Conservation (phyloP, 345 rosid genomes). For the Boechera stricta region DNA sequence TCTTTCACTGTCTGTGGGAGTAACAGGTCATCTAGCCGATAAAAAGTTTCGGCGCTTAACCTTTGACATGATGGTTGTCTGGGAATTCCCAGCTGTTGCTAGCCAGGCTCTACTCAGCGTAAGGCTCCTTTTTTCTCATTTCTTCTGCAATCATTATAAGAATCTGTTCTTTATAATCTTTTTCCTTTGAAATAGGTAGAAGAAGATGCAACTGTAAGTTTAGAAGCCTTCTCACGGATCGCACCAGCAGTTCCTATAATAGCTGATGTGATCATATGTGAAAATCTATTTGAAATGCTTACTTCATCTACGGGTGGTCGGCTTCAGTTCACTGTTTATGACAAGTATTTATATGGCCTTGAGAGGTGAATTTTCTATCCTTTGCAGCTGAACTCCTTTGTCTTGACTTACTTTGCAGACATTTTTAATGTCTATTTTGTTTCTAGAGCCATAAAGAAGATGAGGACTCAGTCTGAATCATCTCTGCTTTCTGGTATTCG, state of each 20-base stretch:
- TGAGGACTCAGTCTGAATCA: constrained; percentile 87
- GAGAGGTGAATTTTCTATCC: constrained; percentile 59
- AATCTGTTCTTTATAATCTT: constrained; percentile 20
- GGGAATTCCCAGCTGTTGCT: constrained; percentile 82
- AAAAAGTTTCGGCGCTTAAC: constrained; percentile 82
- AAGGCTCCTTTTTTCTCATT: constrained; percentile 34
- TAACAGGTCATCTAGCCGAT: constrained; percentile 74
- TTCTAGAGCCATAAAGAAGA: constrained; percentile 78
- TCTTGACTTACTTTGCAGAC: background rate
- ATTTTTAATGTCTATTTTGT: constrained; percentile 14
- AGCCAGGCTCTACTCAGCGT: constrained; percentile 69
- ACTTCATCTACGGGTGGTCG: constrained; percentile 66
- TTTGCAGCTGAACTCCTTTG: constrained; percentile 13
- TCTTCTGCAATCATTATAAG: constrained; percentile 2
- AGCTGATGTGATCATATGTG: constrained; percentile 79
- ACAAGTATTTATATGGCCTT: constrained; percentile 77
- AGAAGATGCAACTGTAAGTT: constrained; percentile 77
- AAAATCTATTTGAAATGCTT: constrained; percentile 85
- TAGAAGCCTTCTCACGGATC: constrained; percentile 87
- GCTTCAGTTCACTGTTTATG: constrained; percentile 77
- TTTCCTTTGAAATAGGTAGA: constrained; percentile 58
- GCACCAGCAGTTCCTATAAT: constrained; percentile 91
- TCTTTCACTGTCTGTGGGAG: constrained; percentile 69
- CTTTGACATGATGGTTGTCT: constrained; percentile 94
- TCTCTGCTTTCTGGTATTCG: constrained; percentile 76